Evolutionary conservation across 192 early-diverging fungal genomes (phyloP).

Genomic region (Martensiomyces pterosporus): DNA sequence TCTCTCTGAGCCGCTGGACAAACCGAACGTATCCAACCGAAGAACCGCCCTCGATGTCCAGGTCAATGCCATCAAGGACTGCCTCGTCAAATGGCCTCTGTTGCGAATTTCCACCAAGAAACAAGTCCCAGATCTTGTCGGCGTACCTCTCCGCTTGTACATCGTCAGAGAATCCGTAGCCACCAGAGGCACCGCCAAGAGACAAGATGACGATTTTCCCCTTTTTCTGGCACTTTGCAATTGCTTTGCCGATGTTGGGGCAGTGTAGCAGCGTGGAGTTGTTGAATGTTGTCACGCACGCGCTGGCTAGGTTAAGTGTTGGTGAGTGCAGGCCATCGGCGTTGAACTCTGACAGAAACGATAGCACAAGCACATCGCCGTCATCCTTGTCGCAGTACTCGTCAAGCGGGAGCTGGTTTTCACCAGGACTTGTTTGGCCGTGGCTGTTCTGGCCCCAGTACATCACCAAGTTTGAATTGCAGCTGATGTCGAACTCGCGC

Average conservation of each 20-base stretch:
- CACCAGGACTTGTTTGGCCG: conserved; percentile 45
- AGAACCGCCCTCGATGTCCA: conserved; percentile 66
- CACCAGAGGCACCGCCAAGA: conserved; percentile 64
- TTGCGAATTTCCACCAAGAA: conserved; percentile 59
- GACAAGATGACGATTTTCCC: conserved; percentile 73
- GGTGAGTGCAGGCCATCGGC: conserved; percentile 55
- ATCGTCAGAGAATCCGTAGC: conserved; percentile 59
- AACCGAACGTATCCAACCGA: conserved; percentile 58
- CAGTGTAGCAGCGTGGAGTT: conserved; percentile 67
- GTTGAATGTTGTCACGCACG: conserved; percentile 55
- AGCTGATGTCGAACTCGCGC: conserved; percentile 47
- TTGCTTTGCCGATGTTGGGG: conserved; percentile 61
- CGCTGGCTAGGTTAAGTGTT: conserved; percentile 63
- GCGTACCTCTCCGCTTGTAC: conserved; percentile 59
- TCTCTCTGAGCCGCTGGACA: conserved; percentile 52
- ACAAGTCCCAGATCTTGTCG: conserved; percentile 69
- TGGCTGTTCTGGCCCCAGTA: conserved; percentile 63
- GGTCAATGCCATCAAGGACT: conserved; percentile 68
- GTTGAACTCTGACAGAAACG: conserved; percentile 67
- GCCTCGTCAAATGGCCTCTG: conserved; percentile 66
- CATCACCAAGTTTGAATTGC: conserved; percentile 53
- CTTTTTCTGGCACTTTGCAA: conserved; percentile 64
- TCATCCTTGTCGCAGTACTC: conserved; percentile 57
- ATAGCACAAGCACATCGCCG: conserved; percentile 54
- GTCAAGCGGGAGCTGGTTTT: conserved; percentile 49